Conservation (phyloP, 139 green algal species). For the Closterium sp. region DNA sequence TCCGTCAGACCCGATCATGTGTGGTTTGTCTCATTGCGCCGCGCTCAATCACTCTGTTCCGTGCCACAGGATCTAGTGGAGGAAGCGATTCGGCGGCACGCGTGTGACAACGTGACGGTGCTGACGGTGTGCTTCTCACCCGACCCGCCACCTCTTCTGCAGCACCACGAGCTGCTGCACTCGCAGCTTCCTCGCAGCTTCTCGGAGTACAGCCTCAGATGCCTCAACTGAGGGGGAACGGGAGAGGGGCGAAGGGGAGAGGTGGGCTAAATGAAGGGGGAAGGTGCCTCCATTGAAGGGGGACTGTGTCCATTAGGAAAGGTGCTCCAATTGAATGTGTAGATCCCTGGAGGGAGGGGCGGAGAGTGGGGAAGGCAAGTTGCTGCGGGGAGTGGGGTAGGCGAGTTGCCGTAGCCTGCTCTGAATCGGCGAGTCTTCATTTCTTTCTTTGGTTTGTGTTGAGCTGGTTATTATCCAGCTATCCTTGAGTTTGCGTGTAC, state of each 20-base stretch:
- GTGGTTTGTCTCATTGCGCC: too few species aligned
- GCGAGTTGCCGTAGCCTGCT: background rate
- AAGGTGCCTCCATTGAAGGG: too few species aligned
- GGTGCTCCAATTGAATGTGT: too few species aligned
- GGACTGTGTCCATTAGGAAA: too few species aligned
- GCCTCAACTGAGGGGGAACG: background rate
- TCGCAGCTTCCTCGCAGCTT: background rate
- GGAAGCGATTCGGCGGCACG: constrained; percentile 55
- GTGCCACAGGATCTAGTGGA: constrained; percentile 44
- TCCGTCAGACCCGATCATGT: too few species aligned
- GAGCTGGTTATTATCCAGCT: background rate
- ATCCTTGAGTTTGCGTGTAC: too few species aligned
- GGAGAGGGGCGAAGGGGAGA: too few species aligned
- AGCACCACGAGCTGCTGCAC: background rate
- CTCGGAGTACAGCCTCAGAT: background rate
- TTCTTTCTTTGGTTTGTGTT: background rate
- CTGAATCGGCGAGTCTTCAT: background rate
- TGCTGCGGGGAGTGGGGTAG: too few species aligned
- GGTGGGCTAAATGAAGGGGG: too few species aligned
- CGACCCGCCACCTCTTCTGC: constrained; percentile 34
- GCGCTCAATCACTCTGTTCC: too few species aligned
- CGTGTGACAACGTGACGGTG: constrained; percentile 59
- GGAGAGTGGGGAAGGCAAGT: background rate
- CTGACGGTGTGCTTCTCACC: constrained; percentile 55
- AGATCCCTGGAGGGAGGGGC: too few species aligned